These are phyloP conservation scores for Rhodotorula glutinis DNA, from an alignment of 1,284 basidiomycete genomes.

Conservation along the genomic window DNA sequence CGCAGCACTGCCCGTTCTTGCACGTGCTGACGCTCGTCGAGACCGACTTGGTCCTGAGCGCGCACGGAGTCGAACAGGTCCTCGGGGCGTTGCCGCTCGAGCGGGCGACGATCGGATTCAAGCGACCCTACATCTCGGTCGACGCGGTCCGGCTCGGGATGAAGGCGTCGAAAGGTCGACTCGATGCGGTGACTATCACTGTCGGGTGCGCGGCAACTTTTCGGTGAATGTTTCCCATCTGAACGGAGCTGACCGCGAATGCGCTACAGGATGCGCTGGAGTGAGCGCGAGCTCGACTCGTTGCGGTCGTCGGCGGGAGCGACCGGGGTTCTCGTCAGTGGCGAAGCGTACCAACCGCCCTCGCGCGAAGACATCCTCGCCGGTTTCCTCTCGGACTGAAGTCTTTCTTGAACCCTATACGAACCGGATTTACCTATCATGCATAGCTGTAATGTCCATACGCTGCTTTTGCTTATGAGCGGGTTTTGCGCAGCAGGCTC, in stretches of 20 bases:
- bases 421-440: too few species aligned
- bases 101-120: too few species aligned
- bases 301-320: not conserved
- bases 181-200: not conserved
- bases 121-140: not conserved
- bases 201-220: too few species aligned
- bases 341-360: not conserved
- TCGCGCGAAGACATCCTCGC: not conserved
- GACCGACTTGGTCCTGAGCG: not conserved
- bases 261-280: not conserved
- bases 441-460: too few species aligned
- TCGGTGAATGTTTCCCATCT: too few species aligned
- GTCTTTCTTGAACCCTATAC: too few species aligned
- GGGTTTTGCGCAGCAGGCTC: too few species aligned
- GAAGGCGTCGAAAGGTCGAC: not conserved
- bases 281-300: constrained; percentile 1
- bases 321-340: too few species aligned
- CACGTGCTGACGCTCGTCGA: constrained; percentile 3
- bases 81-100: too few species aligned
- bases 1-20: not conserved
- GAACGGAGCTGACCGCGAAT: too few species aligned
- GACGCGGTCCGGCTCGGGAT: not conserved
- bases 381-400: too few species aligned
- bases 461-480: too few species aligned
- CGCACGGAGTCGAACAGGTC: not conserved